Evolutionary conservation across 495 filamentous ascomycete species (phyloP).

Genomic region (Penicillium angulare): DNA sequence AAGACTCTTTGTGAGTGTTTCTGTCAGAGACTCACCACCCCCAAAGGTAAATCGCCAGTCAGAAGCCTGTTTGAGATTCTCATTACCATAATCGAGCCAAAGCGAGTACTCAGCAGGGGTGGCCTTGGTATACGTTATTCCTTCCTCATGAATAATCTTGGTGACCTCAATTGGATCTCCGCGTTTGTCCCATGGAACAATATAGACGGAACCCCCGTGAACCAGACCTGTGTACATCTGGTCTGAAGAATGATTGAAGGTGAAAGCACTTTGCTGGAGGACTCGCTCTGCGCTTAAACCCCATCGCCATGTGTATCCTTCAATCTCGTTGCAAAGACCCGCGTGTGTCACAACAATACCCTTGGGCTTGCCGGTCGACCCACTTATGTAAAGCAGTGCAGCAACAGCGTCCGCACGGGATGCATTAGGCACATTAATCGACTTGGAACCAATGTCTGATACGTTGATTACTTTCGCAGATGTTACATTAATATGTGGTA

Average conservation of each 20-base stretch:
- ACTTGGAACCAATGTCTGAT: not conserved
- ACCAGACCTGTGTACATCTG: constrained; percentile 27
- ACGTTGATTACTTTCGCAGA: not conserved
- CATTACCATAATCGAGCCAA: constrained; percentile 26
- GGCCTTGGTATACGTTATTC: constrained; percentile 33
- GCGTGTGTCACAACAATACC: constrained; percentile 33
- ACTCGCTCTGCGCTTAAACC: constrained; percentile 7
- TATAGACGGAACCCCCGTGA: constrained; percentile 29
- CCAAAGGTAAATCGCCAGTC: constrained; percentile 23
- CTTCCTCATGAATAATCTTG: constrained; percentile 26
- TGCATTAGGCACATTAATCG: not conserved
- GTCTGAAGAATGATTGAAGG: constrained; percentile 28
- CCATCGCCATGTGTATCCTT: constrained; percentile 12
- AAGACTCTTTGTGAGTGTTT: constrained; percentile 9
- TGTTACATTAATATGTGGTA: not conserved
- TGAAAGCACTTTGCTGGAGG: constrained; percentile 36
- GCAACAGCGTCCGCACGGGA: constrained; percentile 5
- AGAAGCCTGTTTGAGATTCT: constrained; percentile 1
- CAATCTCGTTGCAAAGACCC: constrained; percentile 27
- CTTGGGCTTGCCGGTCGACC: constrained; percentile 35
- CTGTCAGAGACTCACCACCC: constrained; percentile 25
- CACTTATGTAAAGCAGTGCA: constrained; percentile 37
- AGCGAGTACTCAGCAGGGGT: constrained; percentile 41
- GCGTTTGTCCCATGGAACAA: constrained; percentile 17
- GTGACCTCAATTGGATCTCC: constrained; percentile 27